Evolutionary conservation across 805 yeast species (phyloP).

Genomic region (Metschnikowia baotianmanensis): DNA sequence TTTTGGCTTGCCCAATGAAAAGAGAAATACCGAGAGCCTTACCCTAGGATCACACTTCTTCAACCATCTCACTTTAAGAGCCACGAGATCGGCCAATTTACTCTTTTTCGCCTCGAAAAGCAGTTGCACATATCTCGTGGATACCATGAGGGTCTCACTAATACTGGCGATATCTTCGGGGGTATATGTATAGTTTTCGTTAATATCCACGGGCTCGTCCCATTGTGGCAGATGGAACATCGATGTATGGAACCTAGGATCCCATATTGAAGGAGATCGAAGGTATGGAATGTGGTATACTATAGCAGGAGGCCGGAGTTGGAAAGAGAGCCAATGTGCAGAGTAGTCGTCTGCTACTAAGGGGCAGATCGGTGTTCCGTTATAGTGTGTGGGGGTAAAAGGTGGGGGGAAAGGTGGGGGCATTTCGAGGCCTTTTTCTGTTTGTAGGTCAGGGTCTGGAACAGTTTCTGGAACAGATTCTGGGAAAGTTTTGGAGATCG

Average conservation of each 20-base stretch:
- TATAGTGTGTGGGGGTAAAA: neutral
- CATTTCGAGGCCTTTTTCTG: neutral
- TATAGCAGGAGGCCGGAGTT: conserved; percentile 21
- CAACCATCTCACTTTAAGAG: conserved; percentile 8
- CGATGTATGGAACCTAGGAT: conserved; percentile 34
- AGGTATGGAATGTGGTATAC: conserved; percentile 57
- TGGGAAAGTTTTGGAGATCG: too few species aligned
- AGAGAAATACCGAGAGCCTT: conserved; percentile 9
- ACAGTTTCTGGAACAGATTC: too few species aligned
- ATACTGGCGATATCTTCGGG: conserved; percentile 30
- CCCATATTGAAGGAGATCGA: conserved; percentile 46
- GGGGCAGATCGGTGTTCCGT: conserved; percentile 47
- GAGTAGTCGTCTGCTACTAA: conserved; percentile 56
- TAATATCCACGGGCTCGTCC: conserved; percentile 46
- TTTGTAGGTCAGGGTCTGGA: neutral
- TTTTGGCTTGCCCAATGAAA: conserved; percentile 6
- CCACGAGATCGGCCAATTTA: conserved; percentile 2
- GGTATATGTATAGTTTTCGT: conserved; percentile 48
- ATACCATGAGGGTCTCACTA: conserved; percentile 6
- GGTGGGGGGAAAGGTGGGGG: neutral
- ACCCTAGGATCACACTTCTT: conserved; percentile 7
- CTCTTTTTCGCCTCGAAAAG: conserved; percentile 2
- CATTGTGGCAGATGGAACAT: conserved; percentile 37
- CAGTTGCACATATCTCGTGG: conserved; percentile 6
- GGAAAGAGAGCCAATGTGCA: conserved; percentile 43